These are phyloP conservation scores for Paradendryphiella salina DNA, from an alignment of 2,329 filamentous ascomycete species.

Conservation along the genomic window DNA sequence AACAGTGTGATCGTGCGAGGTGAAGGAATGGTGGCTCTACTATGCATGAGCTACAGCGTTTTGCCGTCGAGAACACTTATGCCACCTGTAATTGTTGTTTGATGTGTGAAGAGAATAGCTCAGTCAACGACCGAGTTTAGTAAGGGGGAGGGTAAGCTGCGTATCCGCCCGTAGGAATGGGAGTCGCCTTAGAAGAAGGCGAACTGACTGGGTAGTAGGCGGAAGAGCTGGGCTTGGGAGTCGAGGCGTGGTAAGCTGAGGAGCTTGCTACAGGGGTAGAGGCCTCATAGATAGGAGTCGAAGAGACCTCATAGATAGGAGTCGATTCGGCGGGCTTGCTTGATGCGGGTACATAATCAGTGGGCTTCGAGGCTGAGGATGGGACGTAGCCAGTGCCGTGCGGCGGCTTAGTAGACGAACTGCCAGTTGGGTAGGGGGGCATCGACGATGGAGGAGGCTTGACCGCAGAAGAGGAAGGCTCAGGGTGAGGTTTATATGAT, in stretches of 20 bases:
- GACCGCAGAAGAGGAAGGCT: not conserved
- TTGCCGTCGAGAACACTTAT: constrained; percentile 11
- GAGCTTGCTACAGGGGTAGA: not conserved
- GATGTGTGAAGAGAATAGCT: constrained; percentile 1
- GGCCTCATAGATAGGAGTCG: not conserved
- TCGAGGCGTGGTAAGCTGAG: constrained; percentile 9
- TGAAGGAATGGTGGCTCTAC: constrained; percentile 17
- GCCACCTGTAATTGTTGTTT: constrained; percentile 11
- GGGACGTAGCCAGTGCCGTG: constrained; percentile 27
- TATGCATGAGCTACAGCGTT: constrained; percentile 5
- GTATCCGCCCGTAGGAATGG: constrained; percentile 17
- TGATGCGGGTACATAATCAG: constrained; percentile 1
- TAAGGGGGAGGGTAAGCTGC: constrained; percentile 8
- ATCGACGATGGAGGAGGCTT: not conserved
- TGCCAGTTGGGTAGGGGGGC: constrained; percentile 2
- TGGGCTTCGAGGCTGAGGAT: constrained; percentile 12
- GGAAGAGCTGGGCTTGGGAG: constrained; percentile 2
- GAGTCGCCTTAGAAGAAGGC: constrained; percentile 12
- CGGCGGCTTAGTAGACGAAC: constrained; percentile 3
- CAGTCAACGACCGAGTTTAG: constrained; percentile 11
- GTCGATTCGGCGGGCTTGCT: not conserved
- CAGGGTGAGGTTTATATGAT: not conserved
- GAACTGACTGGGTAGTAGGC: constrained; percentile 1
- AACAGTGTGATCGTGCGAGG: constrained; percentile 34
- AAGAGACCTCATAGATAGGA: not conserved